Conservation (phyloP, 2,329 filamentous ascomycete species). For the Diaporthe capsici region DNA sequence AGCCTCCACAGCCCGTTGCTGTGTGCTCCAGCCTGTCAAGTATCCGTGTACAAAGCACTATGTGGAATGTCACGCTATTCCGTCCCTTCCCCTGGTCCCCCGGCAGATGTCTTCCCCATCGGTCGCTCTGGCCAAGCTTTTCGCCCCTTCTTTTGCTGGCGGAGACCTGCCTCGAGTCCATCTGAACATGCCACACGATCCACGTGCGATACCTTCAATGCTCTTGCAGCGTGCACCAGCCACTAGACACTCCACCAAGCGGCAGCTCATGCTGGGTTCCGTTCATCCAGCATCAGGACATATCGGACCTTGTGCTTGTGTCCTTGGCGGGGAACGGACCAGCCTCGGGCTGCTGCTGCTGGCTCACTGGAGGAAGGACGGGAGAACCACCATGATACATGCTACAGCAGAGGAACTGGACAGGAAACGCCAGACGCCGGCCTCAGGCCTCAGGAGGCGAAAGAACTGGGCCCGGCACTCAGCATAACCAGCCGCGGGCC, state of each 20-base stretch:
- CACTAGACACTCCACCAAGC: neutral
- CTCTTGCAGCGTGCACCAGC: neutral
- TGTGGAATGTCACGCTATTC: neutral
- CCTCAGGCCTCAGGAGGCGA: slow-evolving; percentile 12
- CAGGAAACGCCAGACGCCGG: neutral
- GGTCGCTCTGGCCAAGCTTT: slow-evolving; percentile 5
- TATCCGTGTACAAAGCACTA: neutral
- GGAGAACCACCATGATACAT: neutral
- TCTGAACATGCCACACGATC: neutral
- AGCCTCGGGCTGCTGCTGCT: neutral
- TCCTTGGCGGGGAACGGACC: neutral
- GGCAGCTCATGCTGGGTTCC: neutral
- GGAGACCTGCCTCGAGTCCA: neutral
- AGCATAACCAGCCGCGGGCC: slow-evolving; percentile 27
- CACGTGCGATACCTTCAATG: neutral
- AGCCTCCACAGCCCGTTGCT: slow-evolving; percentile 18
- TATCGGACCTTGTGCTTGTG: neutral
- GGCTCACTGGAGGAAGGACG: neutral
- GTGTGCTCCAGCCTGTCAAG: slow-evolving; percentile 1
- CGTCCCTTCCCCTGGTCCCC: neutral
- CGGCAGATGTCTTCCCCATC: neutral
- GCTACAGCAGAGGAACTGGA: neutral
- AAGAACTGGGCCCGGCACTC: slow-evolving; percentile 27
- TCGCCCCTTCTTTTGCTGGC: neutral
- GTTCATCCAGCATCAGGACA: neutral